A percentile compares a stretch with the other conserved stretches of the same genome.
Evolutionary conservation across 441 rosid species (phyloP).

Genomic region (Gossypium schwendimanii): DNA sequence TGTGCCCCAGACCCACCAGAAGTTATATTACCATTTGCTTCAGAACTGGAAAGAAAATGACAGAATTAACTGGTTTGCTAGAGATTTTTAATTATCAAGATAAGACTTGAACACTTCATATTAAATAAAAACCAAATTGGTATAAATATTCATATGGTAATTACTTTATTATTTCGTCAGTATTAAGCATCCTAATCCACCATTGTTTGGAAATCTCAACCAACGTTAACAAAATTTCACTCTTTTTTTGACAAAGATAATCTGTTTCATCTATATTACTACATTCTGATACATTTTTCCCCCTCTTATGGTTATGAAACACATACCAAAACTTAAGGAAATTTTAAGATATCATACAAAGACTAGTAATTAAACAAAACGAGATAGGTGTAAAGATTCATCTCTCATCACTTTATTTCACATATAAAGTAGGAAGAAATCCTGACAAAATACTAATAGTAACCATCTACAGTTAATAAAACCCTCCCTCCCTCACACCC

Average conservation of each 20-base stretch:
- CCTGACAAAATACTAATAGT: neutral
- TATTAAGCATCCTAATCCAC: neutral
- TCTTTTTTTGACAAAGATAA: neutral
- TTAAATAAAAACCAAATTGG: neutral
- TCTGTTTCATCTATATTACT: neutral
- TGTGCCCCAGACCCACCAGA: conserved; percentile 38
- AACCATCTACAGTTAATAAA: neutral
- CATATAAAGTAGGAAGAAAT: neutral
- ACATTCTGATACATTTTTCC: neutral
- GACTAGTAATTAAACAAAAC: neutral
- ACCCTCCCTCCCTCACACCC: too few species aligned
- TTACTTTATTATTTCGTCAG: neutral
- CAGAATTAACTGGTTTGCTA: neutral
- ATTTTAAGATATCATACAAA: neutral
- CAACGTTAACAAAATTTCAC: neutral
- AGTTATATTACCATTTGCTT: conserved; percentile 28
- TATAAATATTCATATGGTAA: neutral
- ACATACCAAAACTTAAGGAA: neutral
- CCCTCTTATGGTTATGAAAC: neutral
- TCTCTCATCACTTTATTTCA: neutral
- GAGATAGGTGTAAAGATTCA: neutral
- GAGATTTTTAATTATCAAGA: neutral
- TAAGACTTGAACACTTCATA: neutral
- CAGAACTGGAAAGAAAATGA: conserved; percentile 36
- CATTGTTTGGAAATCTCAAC: neutral